These are phyloP conservation scores for Bacterosira constricta DNA, from an alignment of 108 stramenopile genomes.

Conservation along the genomic window DNA sequence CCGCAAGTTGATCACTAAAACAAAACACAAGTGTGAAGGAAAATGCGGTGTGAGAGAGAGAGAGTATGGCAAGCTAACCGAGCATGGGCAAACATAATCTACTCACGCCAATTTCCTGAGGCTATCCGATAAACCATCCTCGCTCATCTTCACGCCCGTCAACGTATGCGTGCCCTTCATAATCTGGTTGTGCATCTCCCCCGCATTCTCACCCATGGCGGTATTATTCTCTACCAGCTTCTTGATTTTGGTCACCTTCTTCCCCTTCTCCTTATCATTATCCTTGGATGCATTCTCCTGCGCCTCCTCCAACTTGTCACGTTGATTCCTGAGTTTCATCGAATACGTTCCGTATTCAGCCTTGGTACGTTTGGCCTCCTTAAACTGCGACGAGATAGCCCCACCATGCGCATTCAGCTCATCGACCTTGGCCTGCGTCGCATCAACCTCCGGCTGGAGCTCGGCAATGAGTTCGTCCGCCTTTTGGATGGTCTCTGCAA, in stretches of 20 bases:
- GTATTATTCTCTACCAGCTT: conserved; percentile 49
- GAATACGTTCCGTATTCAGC: conserved; percentile 25
- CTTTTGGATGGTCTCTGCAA: conserved; percentile 41
- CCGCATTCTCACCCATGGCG: conserved; percentile 51
- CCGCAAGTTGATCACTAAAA: conserved; percentile 19
- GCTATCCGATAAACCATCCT: conserved; percentile 47
- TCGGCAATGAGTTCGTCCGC: conserved; percentile 29
- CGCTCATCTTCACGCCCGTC: conserved; percentile 60
- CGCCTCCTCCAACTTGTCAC: conserved; percentile 61
- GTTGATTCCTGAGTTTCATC: conserved; percentile 50
- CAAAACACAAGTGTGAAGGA: not conserved
- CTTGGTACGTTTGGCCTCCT: conserved; percentile 45
- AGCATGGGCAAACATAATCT: not conserved
- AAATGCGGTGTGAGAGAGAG: not conserved
- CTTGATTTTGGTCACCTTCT: conserved; percentile 47
- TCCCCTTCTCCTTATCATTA: conserved; percentile 63
- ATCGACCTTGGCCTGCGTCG: conserved; percentile 19
- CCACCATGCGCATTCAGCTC: conserved; percentile 47
- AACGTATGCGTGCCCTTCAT: conserved; percentile 51
- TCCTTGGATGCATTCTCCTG: conserved; percentile 57
- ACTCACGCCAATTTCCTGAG: conserved; percentile 60
- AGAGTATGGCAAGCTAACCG: not conserved
- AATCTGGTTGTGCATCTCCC: conserved; percentile 51
- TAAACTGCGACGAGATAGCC: conserved; percentile 12
- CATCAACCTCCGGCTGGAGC: conserved; percentile 48